These are phyloP conservation scores for Pseudogymnoascus pannorum DNA, from an alignment of 2,329 filamentous ascomycete species.

Conservation along the genomic window DNA sequence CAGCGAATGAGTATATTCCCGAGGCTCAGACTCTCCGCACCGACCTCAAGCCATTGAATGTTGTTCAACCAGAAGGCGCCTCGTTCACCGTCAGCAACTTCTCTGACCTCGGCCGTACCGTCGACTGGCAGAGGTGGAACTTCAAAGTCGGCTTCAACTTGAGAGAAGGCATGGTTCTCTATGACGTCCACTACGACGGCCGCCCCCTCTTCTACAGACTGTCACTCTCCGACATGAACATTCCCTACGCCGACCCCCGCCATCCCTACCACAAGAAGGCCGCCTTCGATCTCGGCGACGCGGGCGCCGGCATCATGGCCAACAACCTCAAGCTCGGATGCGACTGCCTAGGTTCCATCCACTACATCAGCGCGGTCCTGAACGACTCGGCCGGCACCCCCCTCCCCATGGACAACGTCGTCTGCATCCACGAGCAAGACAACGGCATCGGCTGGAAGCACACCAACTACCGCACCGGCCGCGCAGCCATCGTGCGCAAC, in stretches of 20 bases:
- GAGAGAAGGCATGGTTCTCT: conserved; percentile 59
- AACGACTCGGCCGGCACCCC: conserved; percentile 53
- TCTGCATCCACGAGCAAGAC: conserved; percentile 66
- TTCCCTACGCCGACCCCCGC: conserved; percentile 56
- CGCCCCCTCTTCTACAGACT: conserved; percentile 62
- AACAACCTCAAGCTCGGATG: conserved; percentile 65
- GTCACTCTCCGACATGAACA: conserved; percentile 56
- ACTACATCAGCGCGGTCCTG: conserved; percentile 55
- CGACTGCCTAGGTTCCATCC: conserved; percentile 63
- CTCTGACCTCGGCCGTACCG: conserved; percentile 44
- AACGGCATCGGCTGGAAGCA: conserved; percentile 62
- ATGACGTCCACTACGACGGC: conserved; percentile 56
- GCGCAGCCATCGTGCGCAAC: conserved; percentile 55
- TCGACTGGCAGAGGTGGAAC: conserved; percentile 61
- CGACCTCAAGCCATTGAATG: conserved; percentile 57
- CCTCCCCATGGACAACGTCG: conserved; percentile 54
- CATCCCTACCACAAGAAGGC: conserved; percentile 63
- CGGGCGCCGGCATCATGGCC: conserved; percentile 57
- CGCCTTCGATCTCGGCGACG: conserved; percentile 64
- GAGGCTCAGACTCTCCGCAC: conserved; percentile 52
- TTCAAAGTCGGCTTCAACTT: conserved; percentile 56
- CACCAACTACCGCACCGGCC: conserved; percentile 58
- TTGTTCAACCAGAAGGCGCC: conserved; percentile 57
- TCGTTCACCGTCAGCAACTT: conserved; percentile 48
- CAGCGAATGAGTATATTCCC: conserved; percentile 57